phyloP scores from a whole-genome alignment of 1,284 basidiomycete species.

The Chalciporus piperatoides region DNA sequence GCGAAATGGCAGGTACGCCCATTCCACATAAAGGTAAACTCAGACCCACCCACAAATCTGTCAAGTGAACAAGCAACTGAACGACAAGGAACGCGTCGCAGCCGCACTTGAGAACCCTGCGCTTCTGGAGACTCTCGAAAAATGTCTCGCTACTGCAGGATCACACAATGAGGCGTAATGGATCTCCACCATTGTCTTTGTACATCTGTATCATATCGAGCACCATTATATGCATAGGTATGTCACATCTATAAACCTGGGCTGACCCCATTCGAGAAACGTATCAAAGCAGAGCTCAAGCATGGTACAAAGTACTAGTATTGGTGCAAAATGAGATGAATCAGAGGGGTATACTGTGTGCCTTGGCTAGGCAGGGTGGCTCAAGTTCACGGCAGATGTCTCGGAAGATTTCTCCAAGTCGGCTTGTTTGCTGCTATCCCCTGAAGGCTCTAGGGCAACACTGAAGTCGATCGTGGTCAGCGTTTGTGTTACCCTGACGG shows the following conservation, averaged over 20 bases:
- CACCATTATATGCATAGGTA: background rate
- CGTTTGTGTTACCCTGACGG: background rate
- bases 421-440: background rate
- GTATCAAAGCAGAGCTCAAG: no score
- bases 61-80: conserved; percentile 95
- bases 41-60: background rate
- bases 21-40: background rate
- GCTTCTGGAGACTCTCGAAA: conserved; percentile 85
- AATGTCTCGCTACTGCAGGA: conserved; percentile 62
- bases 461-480: conserved; percentile 13
- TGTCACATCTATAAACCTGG: background rate
- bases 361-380: background rate
- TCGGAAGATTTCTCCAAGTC: background rate
- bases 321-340: background rate
- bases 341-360: no score
- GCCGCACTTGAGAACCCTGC: conserved; percentile 93
- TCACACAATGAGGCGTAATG: conserved; percentile 1
- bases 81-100: conserved; percentile 98
- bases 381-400: background rate
- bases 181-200: background rate
- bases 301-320: background rate
- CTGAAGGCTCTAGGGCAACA: background rate
- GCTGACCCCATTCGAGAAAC: background rate
- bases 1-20: conserved; percentile 75
- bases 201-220: background rate